Evolutionary conservation across 2,329 filamentous ascomycete genomes (phyloP).

Genomic region (Sclerotinia glacialis): DNA sequence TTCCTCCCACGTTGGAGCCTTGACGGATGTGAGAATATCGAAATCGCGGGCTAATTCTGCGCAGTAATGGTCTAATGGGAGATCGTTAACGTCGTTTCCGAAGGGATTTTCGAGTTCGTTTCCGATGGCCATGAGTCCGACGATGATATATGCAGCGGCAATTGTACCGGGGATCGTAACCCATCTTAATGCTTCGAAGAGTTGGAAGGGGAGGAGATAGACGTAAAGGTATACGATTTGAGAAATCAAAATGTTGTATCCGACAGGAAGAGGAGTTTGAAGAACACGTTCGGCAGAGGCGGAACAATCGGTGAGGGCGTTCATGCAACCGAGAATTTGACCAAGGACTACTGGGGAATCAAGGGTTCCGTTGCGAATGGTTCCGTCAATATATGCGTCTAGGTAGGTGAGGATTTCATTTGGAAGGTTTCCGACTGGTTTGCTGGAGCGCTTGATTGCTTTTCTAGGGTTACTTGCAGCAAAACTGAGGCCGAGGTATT

Average conservation of each 20-base stretch:
- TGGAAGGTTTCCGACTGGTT: constrained; percentile 77
- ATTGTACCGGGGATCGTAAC: constrained; percentile 75
- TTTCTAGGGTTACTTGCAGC: constrained; percentile 77
- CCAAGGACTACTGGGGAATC: constrained; percentile 33
- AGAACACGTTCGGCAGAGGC: constrained; percentile 74
- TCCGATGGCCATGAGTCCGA: constrained; percentile 72
- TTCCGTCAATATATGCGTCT: constrained; percentile 41
- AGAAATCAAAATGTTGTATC: constrained; percentile 79
- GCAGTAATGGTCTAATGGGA: constrained; percentile 74
- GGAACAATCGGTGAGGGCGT: constrained; percentile 67
- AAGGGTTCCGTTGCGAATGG: constrained; percentile 41
- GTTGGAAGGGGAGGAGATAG: constrained; percentile 76
- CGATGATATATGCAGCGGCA: constrained; percentile 74
- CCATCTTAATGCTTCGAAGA: constrained; percentile 62
- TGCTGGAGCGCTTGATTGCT: constrained; percentile 67
- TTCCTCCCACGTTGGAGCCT: constrained; percentile 29
- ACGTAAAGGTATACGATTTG: constrained; percentile 88
- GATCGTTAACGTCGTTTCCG: constrained; percentile 77
- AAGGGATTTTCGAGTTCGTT: constrained; percentile 85
- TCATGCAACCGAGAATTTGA: constrained; percentile 43
- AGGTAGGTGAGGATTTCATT: constrained; percentile 76
- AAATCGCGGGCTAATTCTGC: constrained; percentile 70
- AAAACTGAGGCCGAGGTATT: constrained; percentile 74
- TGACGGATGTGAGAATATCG: constrained; percentile 56
- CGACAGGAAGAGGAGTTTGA: constrained; percentile 76